These are phyloP conservation scores for Alternaria consortialis DNA, from an alignment of 2,329 filamentous ascomycete species.

Conservation along the genomic window DNA sequence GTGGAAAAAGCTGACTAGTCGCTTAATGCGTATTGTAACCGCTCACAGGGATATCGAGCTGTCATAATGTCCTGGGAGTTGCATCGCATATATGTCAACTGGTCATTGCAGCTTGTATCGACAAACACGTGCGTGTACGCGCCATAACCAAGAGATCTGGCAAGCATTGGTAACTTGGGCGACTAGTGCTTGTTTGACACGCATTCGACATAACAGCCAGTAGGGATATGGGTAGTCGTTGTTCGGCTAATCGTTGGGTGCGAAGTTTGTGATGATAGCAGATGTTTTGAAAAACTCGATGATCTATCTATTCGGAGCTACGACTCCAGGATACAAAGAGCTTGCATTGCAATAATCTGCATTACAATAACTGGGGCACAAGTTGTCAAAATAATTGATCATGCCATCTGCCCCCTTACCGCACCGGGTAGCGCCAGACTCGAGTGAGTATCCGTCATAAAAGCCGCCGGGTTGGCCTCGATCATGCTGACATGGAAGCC, in stretches of 20 bases:
- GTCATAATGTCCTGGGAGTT: no score
- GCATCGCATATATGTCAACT: no score
- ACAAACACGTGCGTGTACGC: no score
- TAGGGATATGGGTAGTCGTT: neutral
- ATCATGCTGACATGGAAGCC: slow-evolving; percentile 63
- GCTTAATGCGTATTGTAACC: neutral
- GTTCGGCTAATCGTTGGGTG: neutral
- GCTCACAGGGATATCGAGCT: no score
- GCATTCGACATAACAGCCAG: neutral
- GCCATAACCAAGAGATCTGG: no score
- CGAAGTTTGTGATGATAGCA: neutral
- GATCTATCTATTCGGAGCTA: neutral
- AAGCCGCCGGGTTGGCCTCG: slow-evolving; percentile 59
- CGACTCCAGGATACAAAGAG: neutral
- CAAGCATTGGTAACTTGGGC: no score
- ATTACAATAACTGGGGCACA: no score
- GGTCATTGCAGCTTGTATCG: no score
- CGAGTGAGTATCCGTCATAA: slow-evolving; percentile 65
- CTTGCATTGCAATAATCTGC: neutral
- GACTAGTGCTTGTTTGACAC: no score
- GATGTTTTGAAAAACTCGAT: neutral
- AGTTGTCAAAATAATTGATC: neutral
- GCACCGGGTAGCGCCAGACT: slow-evolving; percentile 63
- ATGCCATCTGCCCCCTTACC: slow-evolving; percentile 59
- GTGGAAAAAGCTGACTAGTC: neutral